Evolutionary conservation across 164 flowering plant species (phyloP).

Genomic region (Stephania cephalantha): DNA sequence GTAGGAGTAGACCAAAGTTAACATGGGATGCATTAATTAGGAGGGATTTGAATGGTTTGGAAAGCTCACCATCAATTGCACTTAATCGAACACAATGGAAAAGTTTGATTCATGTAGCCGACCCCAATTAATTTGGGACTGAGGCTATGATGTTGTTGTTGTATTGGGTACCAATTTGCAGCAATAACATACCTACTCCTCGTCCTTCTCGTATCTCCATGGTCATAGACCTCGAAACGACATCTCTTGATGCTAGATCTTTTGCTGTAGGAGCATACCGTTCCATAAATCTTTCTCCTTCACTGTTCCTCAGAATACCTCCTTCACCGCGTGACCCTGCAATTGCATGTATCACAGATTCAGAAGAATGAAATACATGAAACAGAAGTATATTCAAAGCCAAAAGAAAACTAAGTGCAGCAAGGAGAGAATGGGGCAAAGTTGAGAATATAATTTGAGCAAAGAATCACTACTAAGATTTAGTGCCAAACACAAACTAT

Average conservation of each 20-base stretch:
- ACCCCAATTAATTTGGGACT: no score
- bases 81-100: no score
- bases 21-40: no score
- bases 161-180: background rate
- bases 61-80: no score
- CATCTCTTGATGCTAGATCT: slow-evolving; percentile 99
- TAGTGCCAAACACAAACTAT: background rate
- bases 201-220: slow-evolving; percentile 99
- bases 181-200: slow-evolving; percentile 77
- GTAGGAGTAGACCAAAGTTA: no score
- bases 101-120: no score
- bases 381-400: background rate
- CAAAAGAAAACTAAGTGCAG: background rate
- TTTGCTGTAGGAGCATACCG: slow-evolving; percentile 99
- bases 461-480: background rate
- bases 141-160: no score
- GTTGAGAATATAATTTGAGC: background rate
- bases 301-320: slow-evolving; percentile 95
- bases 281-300: slow-evolving; percentile 99
- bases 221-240: slow-evolving; percentile 99
- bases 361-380: background rate
- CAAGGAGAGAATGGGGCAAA: background rate
- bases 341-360: slow-evolving; percentile 9
- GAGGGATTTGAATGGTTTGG: no score
- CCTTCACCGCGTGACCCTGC: slow-evolving; percentile 99